Base-by-base conservation (phyloP, 176 grass and related monocot species). In the Raddia guianensis region DNA sequence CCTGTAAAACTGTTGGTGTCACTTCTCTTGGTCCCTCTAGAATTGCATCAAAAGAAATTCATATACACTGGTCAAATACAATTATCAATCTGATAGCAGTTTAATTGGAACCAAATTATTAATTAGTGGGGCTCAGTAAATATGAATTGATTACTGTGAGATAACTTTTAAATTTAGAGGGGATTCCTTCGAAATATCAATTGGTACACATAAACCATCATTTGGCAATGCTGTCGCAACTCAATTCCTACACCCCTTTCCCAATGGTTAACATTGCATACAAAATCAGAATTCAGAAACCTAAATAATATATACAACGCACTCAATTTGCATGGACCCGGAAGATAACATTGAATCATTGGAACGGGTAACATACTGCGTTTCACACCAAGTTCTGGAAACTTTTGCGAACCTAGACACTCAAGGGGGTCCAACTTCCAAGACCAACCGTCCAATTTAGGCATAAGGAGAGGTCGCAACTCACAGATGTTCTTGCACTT, bases 11-110 rank as follows among this genome's bases (percentile, higher is more conserved):
- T 42, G 70, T 91, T 51, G 92, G 96, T 15, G 92, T 95, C n/a
- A n/a, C 90, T 83, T 95, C 96, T 79, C 96, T 91, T 82, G 86
- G 92, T 20, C 96, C 92, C 72, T 95, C 92, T 12, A 99, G 76
- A 90, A 95, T 88, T 99, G 86, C 72, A 89, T 12, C 18, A 77
- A 86, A 66, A 12, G 50, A 63, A 82, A 71, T 21, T 6, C 66
- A 57, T 16, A 63, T 12, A 76, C 35, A 16, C 15, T 9, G 18
- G 49, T 66, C 11, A 67, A 33, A 3, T n/a, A 55, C 12, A 65
- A 27, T 32, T 15, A 57, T 59, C 40, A 74, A 49, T 60, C 43
- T 15, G 27, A 75, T 70, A 62, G 27, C 8, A 54, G 5, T 6
- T 12, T 19, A 35, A 44, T 35, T 35, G 33, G 67, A 9, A 49